These are phyloP conservation scores for Monosporascus sp. DNA, from an alignment of 2,329 filamentous ascomycete genomes.

Conservation along the genomic window DNA sequence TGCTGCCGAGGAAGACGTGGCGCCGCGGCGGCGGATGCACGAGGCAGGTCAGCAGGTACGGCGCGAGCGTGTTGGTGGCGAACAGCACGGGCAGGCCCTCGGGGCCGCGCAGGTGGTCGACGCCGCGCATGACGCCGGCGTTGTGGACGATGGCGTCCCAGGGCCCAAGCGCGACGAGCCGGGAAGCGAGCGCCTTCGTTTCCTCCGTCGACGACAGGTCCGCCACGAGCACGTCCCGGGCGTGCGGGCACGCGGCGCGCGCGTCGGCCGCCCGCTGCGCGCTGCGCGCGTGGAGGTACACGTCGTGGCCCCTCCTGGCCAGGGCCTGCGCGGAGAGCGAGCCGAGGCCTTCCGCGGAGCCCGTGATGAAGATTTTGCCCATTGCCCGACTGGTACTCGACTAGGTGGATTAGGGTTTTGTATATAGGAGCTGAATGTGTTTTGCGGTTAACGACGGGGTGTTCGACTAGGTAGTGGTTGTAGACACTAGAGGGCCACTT, in stretches of 20 bases:
- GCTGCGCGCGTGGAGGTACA: slow-evolving; percentile 54
- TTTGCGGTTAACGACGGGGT: no score
- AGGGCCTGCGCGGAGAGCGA: slow-evolving; percentile 45
- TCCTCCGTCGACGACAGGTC: slow-evolving; percentile 48
- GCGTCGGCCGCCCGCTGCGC: slow-evolving; percentile 47
- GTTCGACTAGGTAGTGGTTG: no score
- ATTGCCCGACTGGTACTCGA: slow-evolving; percentile 3
- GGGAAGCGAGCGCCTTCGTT: slow-evolving; percentile 44
- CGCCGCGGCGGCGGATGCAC: slow-evolving; percentile 42
- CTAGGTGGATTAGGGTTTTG: no score
- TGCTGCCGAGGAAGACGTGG: slow-evolving; percentile 47
- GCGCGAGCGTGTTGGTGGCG: slow-evolving; percentile 52
- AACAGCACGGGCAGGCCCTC: slow-evolving; percentile 42
- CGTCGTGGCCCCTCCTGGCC: slow-evolving; percentile 45
- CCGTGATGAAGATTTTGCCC: slow-evolving; percentile 40
- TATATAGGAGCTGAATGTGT: no score
- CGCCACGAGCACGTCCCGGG: slow-evolving; percentile 45
- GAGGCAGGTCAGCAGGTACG: slow-evolving; percentile 50
- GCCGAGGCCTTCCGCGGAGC: slow-evolving; percentile 54
- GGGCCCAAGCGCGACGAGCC: slow-evolving; percentile 42
- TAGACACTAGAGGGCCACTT: no score
- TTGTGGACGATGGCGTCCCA: slow-evolving; percentile 57
- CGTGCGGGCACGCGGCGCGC: slow-evolving; percentile 40
- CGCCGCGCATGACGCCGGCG: slow-evolving; percentile 44
- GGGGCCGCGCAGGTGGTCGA: slow-evolving; percentile 26